A percentile compares a stretch with the other conserved stretches of the same genome.
Evolutionary conservation across 208 protist genomes (phyloP).

Genomic region (Wallacemonas sp.): DNA sequence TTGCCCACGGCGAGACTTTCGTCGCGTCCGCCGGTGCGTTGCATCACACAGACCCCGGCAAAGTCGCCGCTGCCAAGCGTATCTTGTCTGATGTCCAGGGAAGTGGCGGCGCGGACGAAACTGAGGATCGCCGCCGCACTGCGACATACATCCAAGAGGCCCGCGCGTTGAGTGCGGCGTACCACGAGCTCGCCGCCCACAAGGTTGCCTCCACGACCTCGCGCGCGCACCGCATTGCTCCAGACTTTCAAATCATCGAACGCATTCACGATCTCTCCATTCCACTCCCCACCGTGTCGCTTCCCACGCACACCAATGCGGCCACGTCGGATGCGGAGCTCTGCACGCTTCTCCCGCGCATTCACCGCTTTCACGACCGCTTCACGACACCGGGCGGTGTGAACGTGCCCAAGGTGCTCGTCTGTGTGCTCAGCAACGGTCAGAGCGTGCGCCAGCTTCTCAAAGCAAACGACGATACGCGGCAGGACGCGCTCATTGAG

Average conservation of each 20-base stretch:
- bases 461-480: conserved; percentile 92
- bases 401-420: conserved; percentile 93
- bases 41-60: conserved; percentile 29
- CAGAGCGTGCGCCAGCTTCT: conserved; percentile 81
- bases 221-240: conserved; percentile 27
- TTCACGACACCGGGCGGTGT: conserved; percentile 92
- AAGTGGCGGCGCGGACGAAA: neutral
- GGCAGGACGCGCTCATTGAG: conserved; percentile 97
- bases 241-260: conserved; percentile 31
- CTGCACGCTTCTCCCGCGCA: conserved; percentile 10
- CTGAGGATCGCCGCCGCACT: no score
- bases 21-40: conserved; percentile 19
- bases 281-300: conserved; percentile 37
- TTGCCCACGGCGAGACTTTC: conserved; percentile 60
- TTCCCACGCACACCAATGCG: neutral
- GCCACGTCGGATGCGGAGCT: neutral
- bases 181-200: conserved; percentile 79
- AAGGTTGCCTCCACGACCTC: conserved; percentile 7
- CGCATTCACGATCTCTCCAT: conserved; percentile 31
- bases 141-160: conserved; percentile 35
- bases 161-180: conserved; percentile 60
- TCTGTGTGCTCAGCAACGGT: conserved; percentile 85
- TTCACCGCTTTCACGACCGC: conserved; percentile 50
- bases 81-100: conserved; percentile 20
- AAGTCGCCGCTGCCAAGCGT: conserved; percentile 26